These are phyloP conservation scores for Sphagnum tenellum DNA, from an alignment of 225 moss, liverwort and hornwort species.

Conservation along the genomic window DNA sequence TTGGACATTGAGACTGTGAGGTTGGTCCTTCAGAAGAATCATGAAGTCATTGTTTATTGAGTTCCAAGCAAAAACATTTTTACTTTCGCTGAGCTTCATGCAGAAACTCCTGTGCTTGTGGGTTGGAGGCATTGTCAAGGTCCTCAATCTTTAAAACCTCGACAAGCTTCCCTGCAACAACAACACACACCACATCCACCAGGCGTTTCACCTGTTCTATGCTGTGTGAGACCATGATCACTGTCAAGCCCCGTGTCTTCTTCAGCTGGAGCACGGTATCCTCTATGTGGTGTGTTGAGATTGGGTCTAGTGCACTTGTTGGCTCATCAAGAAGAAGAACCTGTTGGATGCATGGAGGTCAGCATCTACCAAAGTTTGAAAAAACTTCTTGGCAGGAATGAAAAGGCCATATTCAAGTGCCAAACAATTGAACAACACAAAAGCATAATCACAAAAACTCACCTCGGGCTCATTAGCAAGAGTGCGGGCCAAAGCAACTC, in stretches of 20 bases:
- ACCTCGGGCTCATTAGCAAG: constrained; percentile 54
- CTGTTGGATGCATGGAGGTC: constrained; percentile 9
- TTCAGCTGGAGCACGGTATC: constrained; percentile 30
- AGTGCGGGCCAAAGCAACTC: constrained; percentile 55
- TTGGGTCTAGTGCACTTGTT: constrained; percentile 49
- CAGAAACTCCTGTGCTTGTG: constrained; percentile 27
- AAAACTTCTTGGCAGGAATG: too few species aligned
- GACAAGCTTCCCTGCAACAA: constrained; percentile 26
- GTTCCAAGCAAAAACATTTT: background rate
- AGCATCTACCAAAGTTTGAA: too few species aligned
- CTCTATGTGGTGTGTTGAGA: constrained; percentile 46
- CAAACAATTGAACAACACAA: background rate
- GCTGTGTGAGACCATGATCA: constrained; percentile 48
- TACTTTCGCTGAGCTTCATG: constrained; percentile 17
- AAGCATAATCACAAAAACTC: background rate
- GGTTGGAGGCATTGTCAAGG: constrained; percentile 22
- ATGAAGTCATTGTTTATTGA: too few species aligned
- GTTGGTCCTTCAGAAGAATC: too few species aligned
- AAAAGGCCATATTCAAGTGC: too few species aligned
- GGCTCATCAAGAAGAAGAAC: constrained; percentile 50
- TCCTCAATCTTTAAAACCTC: constrained; percentile 26
- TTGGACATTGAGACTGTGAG: too few species aligned
- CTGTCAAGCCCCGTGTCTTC: constrained; percentile 25
- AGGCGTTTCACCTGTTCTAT: constrained; percentile 42
- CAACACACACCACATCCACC: constrained; percentile 27